These are phyloP conservation scores for Papiliotrema fonsecae DNA, from an alignment of 1,284 basidiomycete species.

Conservation along the genomic window DNA sequence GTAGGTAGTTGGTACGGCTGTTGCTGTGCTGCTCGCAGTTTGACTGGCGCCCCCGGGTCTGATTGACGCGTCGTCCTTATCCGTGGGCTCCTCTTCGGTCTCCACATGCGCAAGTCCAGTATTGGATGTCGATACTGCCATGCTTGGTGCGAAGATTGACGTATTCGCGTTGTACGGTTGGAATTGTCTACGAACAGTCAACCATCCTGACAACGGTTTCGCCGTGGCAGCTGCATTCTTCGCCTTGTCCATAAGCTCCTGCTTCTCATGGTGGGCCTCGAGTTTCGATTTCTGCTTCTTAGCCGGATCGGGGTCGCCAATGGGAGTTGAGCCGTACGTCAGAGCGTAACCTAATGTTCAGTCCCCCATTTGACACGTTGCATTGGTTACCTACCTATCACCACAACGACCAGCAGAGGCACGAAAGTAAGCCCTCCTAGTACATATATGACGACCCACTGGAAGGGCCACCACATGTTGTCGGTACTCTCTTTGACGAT, in stretches of 20 bases:
- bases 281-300: slow-evolving; percentile 49
- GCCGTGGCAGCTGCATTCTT: neutral
- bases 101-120: neutral
- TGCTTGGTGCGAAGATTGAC: slow-evolving; percentile 55
- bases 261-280: slow-evolving; percentile 28
- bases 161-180: slow-evolving; percentile 50
- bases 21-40: slow-evolving; percentile 47
- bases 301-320: slow-evolving; percentile 55
- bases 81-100: neutral
- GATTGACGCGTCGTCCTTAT: slow-evolving; percentile 5
- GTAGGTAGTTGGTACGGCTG: slow-evolving; percentile 32
- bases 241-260: slow-evolving; percentile 18
- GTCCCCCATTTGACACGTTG: neutral
- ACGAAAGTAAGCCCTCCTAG: slow-evolving; percentile 82
- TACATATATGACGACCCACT: slow-evolving; percentile 57
- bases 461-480: slow-evolving; percentile 31
- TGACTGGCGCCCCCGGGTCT: slow-evolving; percentile 34
- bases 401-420: slow-evolving; percentile 60
- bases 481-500: neutral
- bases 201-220: slow-evolving; percentile 60
- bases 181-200: slow-evolving; percentile 76
- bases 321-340: slow-evolving; percentile 70
- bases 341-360: slow-evolving; percentile 19
- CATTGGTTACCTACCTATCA: slow-evolving; percentile 51
- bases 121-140: slow-evolving; percentile 1